Evolutionary conservation across 352 stramenopile species (phyloP), one percentile per base, ranked within the genome.

Genomic region (Globisporangium sylvaticum): DNA sequence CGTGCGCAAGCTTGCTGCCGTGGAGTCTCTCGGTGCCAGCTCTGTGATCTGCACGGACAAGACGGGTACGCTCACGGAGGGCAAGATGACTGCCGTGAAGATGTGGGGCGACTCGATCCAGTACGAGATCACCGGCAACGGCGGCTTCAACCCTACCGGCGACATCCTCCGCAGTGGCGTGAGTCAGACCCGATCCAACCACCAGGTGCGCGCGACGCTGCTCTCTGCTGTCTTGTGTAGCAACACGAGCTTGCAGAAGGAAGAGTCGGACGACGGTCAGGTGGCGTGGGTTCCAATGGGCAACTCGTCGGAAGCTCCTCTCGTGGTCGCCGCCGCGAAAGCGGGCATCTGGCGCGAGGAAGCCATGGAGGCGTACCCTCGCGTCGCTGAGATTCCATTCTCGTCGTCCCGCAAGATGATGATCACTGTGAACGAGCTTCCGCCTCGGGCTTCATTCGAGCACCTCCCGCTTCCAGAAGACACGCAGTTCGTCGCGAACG

Each of bases 361-460:
- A 37, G 76, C 66, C 22, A 76, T 76, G 53, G 72, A 70, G 58
- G 76, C 44, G 62, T 88, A 78, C 78, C 88, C 86, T 29, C 79
- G 96, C 65, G 62, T 90, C 1, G 74, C 83, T 18, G 93, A 98
- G 72, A 83, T 98, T 27, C 90, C 95, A 0, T 99, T 99, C 77
- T 97, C 82, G 15, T 98, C 91, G 18, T 89, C 96, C 6, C 78
- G 90, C 48, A 99, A 99, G 76, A 88, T 93, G 74, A 98, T 99
- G 96, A 87, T 89, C 54, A 89, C 79, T 4, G 77, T 90, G 37
- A 90, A 89, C 37, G 71, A 83, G 39, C 44, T 89, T 12, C 70
- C 80, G 10, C 54, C 62, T 2, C 73, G 70, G 0, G 34, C 65
- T 24, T 63, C 63, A 12, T 78, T 88, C 39, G 79, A 86, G 44